Evolutionary conservation across 2,329 filamentous ascomycete species (phyloP).

Genomic region (Nemania sp.): DNA sequence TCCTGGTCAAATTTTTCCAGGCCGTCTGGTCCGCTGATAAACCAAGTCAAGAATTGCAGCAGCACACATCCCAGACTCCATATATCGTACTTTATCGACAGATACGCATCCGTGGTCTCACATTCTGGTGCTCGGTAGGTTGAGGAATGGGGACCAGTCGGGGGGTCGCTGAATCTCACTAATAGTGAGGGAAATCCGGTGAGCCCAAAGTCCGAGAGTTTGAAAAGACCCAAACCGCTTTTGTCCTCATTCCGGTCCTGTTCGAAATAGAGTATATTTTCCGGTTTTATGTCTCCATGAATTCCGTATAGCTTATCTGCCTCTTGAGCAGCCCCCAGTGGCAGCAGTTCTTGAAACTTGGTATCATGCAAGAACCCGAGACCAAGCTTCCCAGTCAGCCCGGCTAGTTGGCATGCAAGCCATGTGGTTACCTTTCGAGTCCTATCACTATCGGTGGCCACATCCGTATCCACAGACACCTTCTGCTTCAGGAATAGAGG

Average conservation of each 20-base stretch:
- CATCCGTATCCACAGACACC: background rate
- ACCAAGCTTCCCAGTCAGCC: conserved; percentile 18
- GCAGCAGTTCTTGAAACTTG: background rate
- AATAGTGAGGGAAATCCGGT: conserved; percentile 14
- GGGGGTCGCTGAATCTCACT: conserved; percentile 11
- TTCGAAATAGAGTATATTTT: conserved; percentile 25
- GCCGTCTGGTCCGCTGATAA: conserved; percentile 14
- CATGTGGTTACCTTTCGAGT: conserved; percentile 5
- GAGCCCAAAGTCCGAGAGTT: conserved; percentile 24
- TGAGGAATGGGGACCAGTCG: conserved; percentile 9
- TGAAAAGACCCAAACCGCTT: conserved; percentile 9
- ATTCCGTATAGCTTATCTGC: conserved; percentile 18
- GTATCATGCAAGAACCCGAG: conserved; percentile 20
- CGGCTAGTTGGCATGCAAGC: conserved; percentile 17
- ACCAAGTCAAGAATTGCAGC: conserved; percentile 20
- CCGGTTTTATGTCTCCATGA: conserved; percentile 24
- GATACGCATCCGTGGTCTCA: background rate
- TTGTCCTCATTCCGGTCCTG: background rate
- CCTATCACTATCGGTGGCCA: background rate
- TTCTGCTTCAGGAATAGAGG: conserved; percentile 2
- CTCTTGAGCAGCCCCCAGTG: too few species aligned
- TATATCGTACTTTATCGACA: conserved; percentile 23
- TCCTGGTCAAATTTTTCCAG: conserved; percentile 9
- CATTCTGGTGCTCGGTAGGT: conserved; percentile 22
- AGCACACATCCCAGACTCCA: conserved; percentile 22